phyloP scores from a whole-genome alignment of 305 asterid genomes.

The Fraxinus xanthoxyloides region DNA sequence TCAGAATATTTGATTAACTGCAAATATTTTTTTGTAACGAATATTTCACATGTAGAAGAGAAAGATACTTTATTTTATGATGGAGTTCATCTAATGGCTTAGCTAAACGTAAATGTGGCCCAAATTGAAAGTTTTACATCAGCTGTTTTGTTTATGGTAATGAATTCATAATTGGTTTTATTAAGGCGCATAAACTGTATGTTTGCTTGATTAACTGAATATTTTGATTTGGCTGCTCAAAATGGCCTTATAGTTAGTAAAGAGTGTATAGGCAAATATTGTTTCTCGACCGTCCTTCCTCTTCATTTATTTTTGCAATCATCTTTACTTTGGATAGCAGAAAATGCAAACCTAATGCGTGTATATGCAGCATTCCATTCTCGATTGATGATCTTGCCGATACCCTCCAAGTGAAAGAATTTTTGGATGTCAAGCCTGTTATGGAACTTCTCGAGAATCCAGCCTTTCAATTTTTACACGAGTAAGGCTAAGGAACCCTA shows the following conservation, averaged over 20 bases:
- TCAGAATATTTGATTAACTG: neutral
- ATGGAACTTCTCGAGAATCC: slow-evolving; percentile 71
- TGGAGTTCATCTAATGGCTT: neutral
- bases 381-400: slow-evolving; percentile 81
- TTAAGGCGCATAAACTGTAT: neutral
- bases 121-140: neutral
- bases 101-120: neutral
- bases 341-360: neutral
- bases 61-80: neutral
- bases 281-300: neutral
- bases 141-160: neutral
- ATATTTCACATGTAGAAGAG: neutral
- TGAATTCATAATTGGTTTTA: neutral
- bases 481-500: slow-evolving; percentile 45
- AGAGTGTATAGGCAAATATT: neutral
- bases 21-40: neutral
- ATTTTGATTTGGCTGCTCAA: neutral
- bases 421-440: slow-evolving; percentile 79
- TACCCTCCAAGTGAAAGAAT: slow-evolving; percentile 77
- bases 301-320: neutral
- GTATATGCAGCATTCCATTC: slow-evolving; percentile 82
- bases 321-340: neutral
- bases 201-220: neutral
- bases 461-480: slow-evolving; percentile 84
- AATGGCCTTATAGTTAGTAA: neutral